Evolutionary conservation across 805 yeast genomes (phyloP), one percentile per base, ranked within the genome.

Genomic region (Candida verbasci): DNA sequence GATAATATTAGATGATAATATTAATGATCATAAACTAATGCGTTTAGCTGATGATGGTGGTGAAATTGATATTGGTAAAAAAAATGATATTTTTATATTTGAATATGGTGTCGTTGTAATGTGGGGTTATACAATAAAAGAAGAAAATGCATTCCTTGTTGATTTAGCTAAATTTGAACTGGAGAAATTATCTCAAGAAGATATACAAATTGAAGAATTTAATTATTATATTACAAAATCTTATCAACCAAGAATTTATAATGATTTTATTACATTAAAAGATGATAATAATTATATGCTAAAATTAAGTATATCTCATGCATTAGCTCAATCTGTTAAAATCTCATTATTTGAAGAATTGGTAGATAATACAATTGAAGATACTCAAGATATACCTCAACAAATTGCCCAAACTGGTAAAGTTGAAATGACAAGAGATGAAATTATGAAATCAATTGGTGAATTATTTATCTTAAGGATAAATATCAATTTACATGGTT

Each of bases 61-160:
- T 22, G 96, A 88, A 47, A 86, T 91, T 35, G 91, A 87, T 49
- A 80, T 91, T 32, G 87, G 89, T 35, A 82, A 81, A 49, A 72
- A 76, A 41, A 81, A 81, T 8, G 97, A 89, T 54, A 68, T 88
- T 7, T 93, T 89, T 53, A 68, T 93, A 6, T 93, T 93, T 64
- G 96, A 89, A 51, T 93, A 93, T 58, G 98, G 98, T 15, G 98
- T 93, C n/a, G 80, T 87, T 22, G 95, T 93, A 1, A 63, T 93
- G 67, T 93, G 98, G 98, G 98, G 98, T 0, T 93, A 86, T 52
- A 77, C 87, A 2, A 72, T 78, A 37, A 73, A 78, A 36, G 97
- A 93, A 58, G 98, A 93, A 55, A 68, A 70, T 36, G 79, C 87
- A 34, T 86, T 93, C 48, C 62, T 93, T 38, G 74, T 73, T 34